Conservation (phyloP, 2,329 filamentous ascomycete species). For the Aspergillus sp. region DNA sequence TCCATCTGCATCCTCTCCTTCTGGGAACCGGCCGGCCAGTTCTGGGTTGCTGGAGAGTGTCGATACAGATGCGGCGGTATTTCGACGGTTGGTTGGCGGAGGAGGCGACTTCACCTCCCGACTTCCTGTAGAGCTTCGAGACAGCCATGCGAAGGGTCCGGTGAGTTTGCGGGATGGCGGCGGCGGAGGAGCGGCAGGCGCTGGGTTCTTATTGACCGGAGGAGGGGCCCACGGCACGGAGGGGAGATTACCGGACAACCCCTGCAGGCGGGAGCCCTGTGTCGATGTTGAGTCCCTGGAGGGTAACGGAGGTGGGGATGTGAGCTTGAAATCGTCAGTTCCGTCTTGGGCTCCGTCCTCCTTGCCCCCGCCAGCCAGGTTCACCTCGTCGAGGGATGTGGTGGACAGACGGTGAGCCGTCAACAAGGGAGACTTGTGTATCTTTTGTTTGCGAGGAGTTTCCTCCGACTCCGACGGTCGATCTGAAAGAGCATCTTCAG, state of each 20-base stretch:
- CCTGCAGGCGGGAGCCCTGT: constrained; percentile 42
- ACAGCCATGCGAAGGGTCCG: constrained; percentile 83
- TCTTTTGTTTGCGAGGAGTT: constrained; percentile 33
- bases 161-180: constrained; percentile 67
- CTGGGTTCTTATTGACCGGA: constrained; percentile 38
- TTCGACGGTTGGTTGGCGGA: constrained; percentile 54
- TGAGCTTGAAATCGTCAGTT: constrained; percentile 23
- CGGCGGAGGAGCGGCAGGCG: constrained; percentile 39
- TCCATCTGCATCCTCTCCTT: constrained; percentile 56
- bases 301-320: constrained; percentile 29
- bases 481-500: constrained; percentile 23
- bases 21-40: constrained; percentile 71
- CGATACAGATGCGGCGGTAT: constrained; percentile 76
- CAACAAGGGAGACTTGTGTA: constrained; percentile 51
- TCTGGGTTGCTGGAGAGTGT: constrained; percentile 79
- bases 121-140: constrained; percentile 59
- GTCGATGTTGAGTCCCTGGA: constrained; percentile 31
- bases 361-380: constrained; percentile 58
- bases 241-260: constrained; percentile 69
- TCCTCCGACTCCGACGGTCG: constrained; percentile 29
- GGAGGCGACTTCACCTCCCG: constrained; percentile 58
- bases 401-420: constrained; percentile 55
- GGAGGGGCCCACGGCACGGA: constrained; percentile 70
- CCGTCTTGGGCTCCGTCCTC: constrained; percentile 38
- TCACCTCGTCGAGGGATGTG: constrained; percentile 63